Conservation (phyloP, 2,329 filamentous ascomycete genomes). For the Cercospora janseana region DNA sequence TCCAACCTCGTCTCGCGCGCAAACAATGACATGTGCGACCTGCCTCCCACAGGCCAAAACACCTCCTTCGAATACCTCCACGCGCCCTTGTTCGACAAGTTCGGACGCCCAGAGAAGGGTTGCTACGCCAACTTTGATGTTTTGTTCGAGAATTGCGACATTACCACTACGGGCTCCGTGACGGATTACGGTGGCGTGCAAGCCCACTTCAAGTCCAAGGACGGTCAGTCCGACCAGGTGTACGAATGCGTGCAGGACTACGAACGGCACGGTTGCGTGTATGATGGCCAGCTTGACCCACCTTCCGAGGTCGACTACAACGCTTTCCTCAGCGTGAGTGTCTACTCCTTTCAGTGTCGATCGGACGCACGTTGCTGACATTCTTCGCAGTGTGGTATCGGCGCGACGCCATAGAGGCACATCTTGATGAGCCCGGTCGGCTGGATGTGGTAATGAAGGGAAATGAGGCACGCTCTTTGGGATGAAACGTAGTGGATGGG, state of each 20-base stretch:
- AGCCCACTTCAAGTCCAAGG: slow-evolving; percentile 1
- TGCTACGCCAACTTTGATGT: slow-evolving; percentile 20
- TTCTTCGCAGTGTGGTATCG: slow-evolving; percentile 13
- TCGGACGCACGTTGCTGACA: too few relatives aligned
- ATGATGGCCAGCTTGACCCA: slow-evolving; percentile 8
- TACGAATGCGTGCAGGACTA: slow-evolving; percentile 15
- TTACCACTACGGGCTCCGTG: not conserved
- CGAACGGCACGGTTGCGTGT: slow-evolving; percentile 17
- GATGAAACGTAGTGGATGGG: too few relatives aligned
- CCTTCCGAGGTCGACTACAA: slow-evolving; percentile 10
- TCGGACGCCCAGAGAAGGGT: slow-evolving; percentile 5
- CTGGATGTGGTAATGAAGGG: too few relatives aligned
- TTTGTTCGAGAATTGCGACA: slow-evolving; percentile 5
- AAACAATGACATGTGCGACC: slow-evolving; percentile 16
- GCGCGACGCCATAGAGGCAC: slow-evolving; percentile 12
- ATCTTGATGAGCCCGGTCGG: too few relatives aligned
- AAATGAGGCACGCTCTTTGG: too few relatives aligned
- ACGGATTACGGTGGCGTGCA: slow-evolving; percentile 8
- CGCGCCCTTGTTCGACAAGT: slow-evolving; percentile 13
- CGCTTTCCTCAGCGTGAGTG: slow-evolving; percentile 16
- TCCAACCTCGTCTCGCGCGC: slow-evolving; percentile 14
- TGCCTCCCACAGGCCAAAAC: not conserved
- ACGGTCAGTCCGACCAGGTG: slow-evolving; percentile 1
- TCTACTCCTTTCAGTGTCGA: not conserved
- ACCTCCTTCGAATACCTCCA: slow-evolving; percentile 17